These are phyloP conservation scores for Paramecium pentaurelia DNA, from an alignment of 73 alveolate species.

Conservation along the genomic window DNA sequence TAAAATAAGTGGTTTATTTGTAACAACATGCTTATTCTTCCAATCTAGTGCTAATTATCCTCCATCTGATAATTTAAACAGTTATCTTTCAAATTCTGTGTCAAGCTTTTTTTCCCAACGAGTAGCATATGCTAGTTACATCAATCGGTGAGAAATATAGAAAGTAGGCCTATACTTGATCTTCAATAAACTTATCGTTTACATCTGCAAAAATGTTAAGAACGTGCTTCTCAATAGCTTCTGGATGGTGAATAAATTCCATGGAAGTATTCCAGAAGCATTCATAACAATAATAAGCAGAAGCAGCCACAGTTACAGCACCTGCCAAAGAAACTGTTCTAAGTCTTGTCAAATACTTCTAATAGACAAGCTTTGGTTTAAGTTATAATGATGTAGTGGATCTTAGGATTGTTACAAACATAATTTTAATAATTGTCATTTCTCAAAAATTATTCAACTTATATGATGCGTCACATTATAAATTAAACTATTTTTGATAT, in stretches of 20 bases:
- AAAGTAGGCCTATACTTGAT: constrained; percentile 25
- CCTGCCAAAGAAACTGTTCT: neutral
- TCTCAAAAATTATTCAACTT: neutral
- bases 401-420: constrained; percentile 14
- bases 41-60: constrained; percentile 57
- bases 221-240: neutral
- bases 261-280: constrained; percentile 3
- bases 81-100: constrained; percentile 1
- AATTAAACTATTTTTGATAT: neutral
- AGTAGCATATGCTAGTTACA: constrained; percentile 36
- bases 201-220: neutral
- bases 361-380: neutral
- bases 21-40: constrained; percentile 36
- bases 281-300: neutral
- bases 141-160: constrained; percentile 22
- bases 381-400: neutral
- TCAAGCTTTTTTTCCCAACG: neutral
- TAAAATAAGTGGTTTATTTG: constrained; percentile 30
- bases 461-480: neutral
- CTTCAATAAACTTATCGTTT: neutral
- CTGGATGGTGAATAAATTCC: constrained; percentile 33
- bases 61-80: constrained; percentile 52
- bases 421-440: neutral
- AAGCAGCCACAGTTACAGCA: neutral
- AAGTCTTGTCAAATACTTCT: neutral